Evolutionary conservation across 2,329 filamentous ascomycete genomes (phyloP).

Genomic region (Colletotrichum eleusines): DNA sequence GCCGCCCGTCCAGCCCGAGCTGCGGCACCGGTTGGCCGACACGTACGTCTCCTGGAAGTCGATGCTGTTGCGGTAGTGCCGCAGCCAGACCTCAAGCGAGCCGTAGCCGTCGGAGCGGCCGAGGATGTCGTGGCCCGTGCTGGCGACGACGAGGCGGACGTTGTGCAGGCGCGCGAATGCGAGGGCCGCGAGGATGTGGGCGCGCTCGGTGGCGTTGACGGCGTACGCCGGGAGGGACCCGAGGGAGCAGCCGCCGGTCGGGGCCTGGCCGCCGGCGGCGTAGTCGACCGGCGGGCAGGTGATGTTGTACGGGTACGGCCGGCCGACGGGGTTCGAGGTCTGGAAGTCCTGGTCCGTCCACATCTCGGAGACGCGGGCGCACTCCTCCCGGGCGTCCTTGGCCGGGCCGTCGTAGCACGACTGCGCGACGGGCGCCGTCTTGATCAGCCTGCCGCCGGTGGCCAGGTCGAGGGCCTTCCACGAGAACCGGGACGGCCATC

Average conservation of each 20-base stretch:
- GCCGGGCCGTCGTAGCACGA: slow-evolving; percentile 45
- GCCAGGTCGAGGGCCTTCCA: slow-evolving; percentile 43
- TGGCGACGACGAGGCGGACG: slow-evolving; percentile 56
- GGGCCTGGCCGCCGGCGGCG: slow-evolving; percentile 34
- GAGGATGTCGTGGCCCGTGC: slow-evolving; percentile 58
- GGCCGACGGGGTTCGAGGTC: slow-evolving; percentile 45
- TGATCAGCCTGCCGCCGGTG: slow-evolving; percentile 44
- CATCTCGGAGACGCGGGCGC: slow-evolving; percentile 43
- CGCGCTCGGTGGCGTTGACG: slow-evolving; percentile 44
- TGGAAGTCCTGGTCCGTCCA: slow-evolving; percentile 47
- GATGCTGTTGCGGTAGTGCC: slow-evolving; percentile 50
- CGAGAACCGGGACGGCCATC: slow-evolving; percentile 42
- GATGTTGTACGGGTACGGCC: slow-evolving; percentile 47
- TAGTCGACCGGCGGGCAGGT: slow-evolving; percentile 47
- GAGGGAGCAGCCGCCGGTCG: slow-evolving; percentile 42
- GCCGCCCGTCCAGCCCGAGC: slow-evolving; percentile 49
- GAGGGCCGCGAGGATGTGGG: slow-evolving; percentile 42
- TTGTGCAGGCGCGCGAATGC: slow-evolving; percentile 44
- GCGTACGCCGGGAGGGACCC: slow-evolving; percentile 45
- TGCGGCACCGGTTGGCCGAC: slow-evolving; percentile 44
- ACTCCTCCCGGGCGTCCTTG: slow-evolving; percentile 43
- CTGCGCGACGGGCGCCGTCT: slow-evolving; percentile 45
- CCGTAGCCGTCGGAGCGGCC: slow-evolving; percentile 51
- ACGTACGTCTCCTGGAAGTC: slow-evolving; percentile 45
- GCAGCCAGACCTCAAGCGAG: slow-evolving; percentile 50